Conservation (phyloP, 371 early-diverging fungal genomes). For the Lichtheimia corymbifera region DNA sequence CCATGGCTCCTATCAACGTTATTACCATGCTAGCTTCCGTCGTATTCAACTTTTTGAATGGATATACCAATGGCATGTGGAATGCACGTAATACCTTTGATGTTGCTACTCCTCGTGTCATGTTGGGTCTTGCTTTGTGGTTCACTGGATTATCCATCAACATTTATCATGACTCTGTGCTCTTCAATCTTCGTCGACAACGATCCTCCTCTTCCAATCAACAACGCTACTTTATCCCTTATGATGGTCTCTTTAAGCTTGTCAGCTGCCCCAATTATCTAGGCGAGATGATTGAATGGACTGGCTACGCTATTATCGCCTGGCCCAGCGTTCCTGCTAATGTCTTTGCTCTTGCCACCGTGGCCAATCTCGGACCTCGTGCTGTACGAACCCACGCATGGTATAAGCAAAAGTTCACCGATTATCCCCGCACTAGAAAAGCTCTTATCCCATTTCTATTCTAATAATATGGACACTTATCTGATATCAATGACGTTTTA, state of each 20-base stretch:
- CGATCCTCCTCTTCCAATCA: constrained; percentile 7
- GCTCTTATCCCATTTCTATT: constrained; percentile 65
- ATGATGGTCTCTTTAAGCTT: constrained; percentile 53
- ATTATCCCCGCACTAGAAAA: constrained; percentile 54
- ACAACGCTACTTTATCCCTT: constrained; percentile 55
- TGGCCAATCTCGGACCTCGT: constrained; percentile 63
- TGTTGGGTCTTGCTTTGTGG: constrained; percentile 47
- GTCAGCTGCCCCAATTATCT: constrained; percentile 71
- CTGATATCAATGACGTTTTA: not conserved
- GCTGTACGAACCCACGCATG: constrained; percentile 60
- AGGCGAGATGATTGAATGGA: constrained; percentile 67
- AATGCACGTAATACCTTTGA: constrained; percentile 21
- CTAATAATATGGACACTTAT: constrained; percentile 17
- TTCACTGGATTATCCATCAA: constrained; percentile 51
- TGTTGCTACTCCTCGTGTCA: not conserved
- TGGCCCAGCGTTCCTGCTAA: constrained; percentile 49
- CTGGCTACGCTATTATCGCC: constrained; percentile 58
- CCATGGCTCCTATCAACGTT: constrained; percentile 52
- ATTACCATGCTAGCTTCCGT: constrained; percentile 22
- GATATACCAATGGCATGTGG: constrained; percentile 64
- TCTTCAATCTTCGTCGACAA: constrained; percentile 41
- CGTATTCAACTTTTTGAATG: constrained; percentile 60
- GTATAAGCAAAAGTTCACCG: constrained; percentile 53
- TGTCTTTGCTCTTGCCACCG: constrained; percentile 51
- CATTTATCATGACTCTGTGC: constrained; percentile 55